Conservation (phyloP, 2,329 filamentous ascomycete genomes). For the Dothideomycetes sp. region DNA sequence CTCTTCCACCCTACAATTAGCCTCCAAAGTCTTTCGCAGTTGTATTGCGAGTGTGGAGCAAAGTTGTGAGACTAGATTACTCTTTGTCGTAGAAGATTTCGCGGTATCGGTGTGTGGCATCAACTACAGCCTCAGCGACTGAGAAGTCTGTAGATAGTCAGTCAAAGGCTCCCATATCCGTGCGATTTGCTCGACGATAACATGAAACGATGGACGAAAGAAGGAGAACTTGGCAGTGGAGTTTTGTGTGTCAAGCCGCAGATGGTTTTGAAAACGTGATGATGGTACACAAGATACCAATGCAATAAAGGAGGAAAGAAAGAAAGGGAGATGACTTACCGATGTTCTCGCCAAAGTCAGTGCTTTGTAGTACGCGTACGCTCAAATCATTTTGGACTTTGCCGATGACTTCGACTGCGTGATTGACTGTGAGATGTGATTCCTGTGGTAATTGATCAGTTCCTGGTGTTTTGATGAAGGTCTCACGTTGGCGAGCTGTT, state of each 20-base stretch:
- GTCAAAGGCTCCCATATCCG: too few relatives aligned
- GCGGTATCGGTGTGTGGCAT: conserved; percentile 73
- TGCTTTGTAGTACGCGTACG: conserved; percentile 59
- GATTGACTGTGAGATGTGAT: conserved; percentile 57
- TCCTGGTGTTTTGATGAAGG: too few relatives aligned
- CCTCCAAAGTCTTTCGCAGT: too few relatives aligned
- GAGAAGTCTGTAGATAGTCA: conserved; percentile 54
- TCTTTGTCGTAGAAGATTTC: conserved; percentile 63
- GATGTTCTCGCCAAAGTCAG: conserved; percentile 59
- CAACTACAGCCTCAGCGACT: conserved; percentile 69
- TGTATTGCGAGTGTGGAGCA: too few relatives aligned
- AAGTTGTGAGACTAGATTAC: too few relatives aligned
- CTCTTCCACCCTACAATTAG: too few relatives aligned
- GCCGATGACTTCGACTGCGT: conserved; percentile 67
- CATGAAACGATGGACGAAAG: conserved; percentile 1
- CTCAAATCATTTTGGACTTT: conserved; percentile 67
- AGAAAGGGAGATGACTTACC: conserved; percentile 44
- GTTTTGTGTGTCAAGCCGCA: too few relatives aligned
- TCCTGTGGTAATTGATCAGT: too few relatives aligned
- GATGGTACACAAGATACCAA: too few relatives aligned
- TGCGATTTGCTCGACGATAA: neutral
- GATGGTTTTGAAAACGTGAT: too few relatives aligned
- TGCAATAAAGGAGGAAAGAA: neutral
- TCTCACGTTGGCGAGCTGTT: too few relatives aligned
- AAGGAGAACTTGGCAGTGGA: too few relatives aligned